Evolutionary conservation across 805 yeast species (phyloP).

Genomic region (Hanseniaspora occidentalis): DNA sequence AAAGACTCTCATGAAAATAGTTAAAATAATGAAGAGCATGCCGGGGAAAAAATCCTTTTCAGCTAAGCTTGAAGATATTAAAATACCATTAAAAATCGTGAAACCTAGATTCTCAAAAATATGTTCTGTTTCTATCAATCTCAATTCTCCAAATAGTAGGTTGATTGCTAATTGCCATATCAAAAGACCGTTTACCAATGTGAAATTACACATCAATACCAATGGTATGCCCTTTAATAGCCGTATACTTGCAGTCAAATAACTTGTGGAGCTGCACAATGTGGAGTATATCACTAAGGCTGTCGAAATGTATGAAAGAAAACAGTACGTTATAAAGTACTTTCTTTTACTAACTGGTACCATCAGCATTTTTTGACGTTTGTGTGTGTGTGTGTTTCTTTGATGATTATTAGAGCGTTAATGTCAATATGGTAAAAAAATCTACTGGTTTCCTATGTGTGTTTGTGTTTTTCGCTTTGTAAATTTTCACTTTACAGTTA

Average conservation of each 20-base stretch:
- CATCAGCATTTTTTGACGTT: background rate
- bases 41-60: conserved; percentile 36
- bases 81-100: conserved; percentile 48
- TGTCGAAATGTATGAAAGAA: conserved; percentile 12
- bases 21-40: conserved; percentile 24
- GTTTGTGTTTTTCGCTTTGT: no score
- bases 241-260: conserved; percentile 33
- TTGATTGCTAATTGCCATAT: conserved; percentile 38
- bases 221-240: conserved; percentile 38
- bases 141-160: conserved; percentile 58
- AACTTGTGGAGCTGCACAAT: conserved; percentile 16
- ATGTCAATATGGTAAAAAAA: no score
- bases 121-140: conserved; percentile 68
- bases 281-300: conserved; percentile 14
- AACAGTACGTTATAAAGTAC: conserved; percentile 11
- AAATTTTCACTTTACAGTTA: no score
- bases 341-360: conserved; percentile 8
- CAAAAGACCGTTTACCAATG: conserved; percentile 26
- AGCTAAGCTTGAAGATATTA: conserved; percentile 42
- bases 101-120: conserved; percentile 53
- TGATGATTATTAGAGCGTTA: conserved; percentile 10
- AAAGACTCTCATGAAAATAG: conserved; percentile 49
- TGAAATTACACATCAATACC: conserved; percentile 32
- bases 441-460: no score
- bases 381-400: conserved; percentile 4